Evolutionary conservation across 208 protist genomes (phyloP), one percentile per base, ranked within the genome.

Genomic region (Trypanosoma congolense): DNA sequence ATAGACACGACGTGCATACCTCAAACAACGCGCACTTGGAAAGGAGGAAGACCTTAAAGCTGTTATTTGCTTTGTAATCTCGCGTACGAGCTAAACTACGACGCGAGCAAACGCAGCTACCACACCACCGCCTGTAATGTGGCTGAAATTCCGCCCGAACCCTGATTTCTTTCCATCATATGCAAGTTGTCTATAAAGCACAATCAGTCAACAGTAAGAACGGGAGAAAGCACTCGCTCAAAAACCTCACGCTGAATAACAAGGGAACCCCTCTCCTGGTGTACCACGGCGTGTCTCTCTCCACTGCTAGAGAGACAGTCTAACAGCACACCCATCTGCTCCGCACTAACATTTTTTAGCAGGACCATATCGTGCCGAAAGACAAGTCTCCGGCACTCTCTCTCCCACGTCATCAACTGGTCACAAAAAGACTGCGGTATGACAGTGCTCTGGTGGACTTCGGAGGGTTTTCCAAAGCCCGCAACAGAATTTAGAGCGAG

Each of bases 341-440:
- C 64, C 1, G 67, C 30, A 12, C 75, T 69, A 26, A 92, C 19
- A 71, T 85, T 85, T 14, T 70, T 65, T 22, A 95, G 77, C 30
- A 95, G 61, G 24, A 86, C 83, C 33, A 92, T 45, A 49, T 80
- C 42, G 14, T 73, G 70, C 33, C 76, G 46, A 65, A 95, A 90
- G n/a, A 78, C 59, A 18, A 93, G 72, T 26, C 89, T 80, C 28
- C 75, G 73, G 65, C 79, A 90, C 69, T 95, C 84, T 24, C 56
- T 82, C 59, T 95, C 84, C 85, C 89, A 95, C 78, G 86, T 88
- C 35, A 80, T 52, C 42, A 95, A 56, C 66, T 92, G 84, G 54
- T 95, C 89, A 55, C 80, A 90, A 56, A 95, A 80, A 3, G 89
- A 91, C 50, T 92, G 85, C 19, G 89, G 89, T 29, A 95, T 71